phyloP scores from a whole-genome alignment of 2,329 filamentous ascomycete species.

The Stylonectria norvegica region DNA sequence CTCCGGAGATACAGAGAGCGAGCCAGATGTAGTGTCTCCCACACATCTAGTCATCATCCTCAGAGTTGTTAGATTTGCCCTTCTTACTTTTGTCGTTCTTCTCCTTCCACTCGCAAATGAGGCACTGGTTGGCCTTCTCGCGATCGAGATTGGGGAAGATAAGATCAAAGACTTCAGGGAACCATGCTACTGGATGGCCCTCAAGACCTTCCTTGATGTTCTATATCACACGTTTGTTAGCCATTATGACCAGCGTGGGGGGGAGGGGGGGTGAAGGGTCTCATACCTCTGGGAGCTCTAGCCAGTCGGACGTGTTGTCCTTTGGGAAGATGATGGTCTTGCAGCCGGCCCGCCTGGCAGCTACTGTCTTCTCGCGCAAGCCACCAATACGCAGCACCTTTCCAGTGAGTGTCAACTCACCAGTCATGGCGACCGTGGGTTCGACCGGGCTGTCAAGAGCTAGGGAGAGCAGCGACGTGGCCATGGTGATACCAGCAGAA shows the following conservation, averaged over 20 bases:
- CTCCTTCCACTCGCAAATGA: constrained; percentile 54
- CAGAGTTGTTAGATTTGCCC: constrained; percentile 34
- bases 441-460: constrained; percentile 75
- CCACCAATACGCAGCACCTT: constrained; percentile 96
- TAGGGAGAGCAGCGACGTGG: constrained; percentile 83
- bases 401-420: constrained; percentile 92
- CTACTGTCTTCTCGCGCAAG: constrained; percentile 93
- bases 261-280: constrained; percentile 1
- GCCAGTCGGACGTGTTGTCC: constrained; percentile 95
- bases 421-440: constrained; percentile 94
- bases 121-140: constrained; percentile 71
- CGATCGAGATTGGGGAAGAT: constrained; percentile 81
- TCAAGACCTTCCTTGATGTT: constrained; percentile 97
- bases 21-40: constrained; percentile 1
- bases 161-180: constrained; percentile 86
- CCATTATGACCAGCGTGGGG: background rate
- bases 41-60: constrained; percentile 33
- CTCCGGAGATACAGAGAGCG: background rate
- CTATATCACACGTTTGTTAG: constrained; percentile 45
- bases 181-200: constrained; percentile 89
- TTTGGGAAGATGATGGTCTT: constrained; percentile 91
- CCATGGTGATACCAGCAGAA: constrained; percentile 95
- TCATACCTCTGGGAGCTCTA: constrained; percentile 92
- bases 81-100: constrained; percentile 39
- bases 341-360: constrained; percentile 85